Evolutionary conservation across 2,329 filamentous ascomycete genomes (phyloP).

Genomic region (Ophidiomyces ophidiicola): DNA sequence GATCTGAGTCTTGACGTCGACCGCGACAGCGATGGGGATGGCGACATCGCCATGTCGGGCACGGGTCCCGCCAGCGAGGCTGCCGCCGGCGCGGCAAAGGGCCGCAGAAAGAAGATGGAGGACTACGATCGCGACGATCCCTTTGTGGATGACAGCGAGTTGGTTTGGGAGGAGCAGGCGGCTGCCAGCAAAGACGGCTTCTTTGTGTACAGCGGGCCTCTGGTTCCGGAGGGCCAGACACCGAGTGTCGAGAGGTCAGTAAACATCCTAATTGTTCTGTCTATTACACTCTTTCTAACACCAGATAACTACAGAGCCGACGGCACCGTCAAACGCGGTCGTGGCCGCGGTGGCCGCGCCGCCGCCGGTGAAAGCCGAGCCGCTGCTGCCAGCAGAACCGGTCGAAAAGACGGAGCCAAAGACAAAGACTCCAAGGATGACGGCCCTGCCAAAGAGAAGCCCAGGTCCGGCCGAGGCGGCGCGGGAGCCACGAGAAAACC

Average conservation of each 20-base stretch:
- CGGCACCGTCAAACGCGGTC: constrained; percentile 54
- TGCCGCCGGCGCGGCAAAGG: constrained; percentile 54
- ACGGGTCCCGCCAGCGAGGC: constrained; percentile 43
- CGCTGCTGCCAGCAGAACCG: constrained; percentile 3
- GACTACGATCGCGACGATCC: constrained; percentile 57
- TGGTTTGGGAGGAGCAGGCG: constrained; percentile 90
- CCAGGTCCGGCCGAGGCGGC: neutral
- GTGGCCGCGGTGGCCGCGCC: constrained; percentile 41
- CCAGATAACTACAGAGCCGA: constrained; percentile 46
- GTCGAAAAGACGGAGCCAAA: neutral
- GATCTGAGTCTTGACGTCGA: constrained; percentile 86
- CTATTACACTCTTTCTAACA: constrained; percentile 25
- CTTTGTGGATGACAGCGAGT: constrained; percentile 78
- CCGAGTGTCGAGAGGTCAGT: constrained; percentile 50
- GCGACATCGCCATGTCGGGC: constrained; percentile 32
- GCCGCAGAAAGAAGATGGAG: constrained; percentile 56
- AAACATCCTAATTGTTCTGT: constrained; percentile 2
- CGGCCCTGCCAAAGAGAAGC: neutral
- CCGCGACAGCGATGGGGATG: constrained; percentile 47
- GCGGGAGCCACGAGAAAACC: constrained; percentile 12
- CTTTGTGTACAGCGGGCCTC: constrained; percentile 90
- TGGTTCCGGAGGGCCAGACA: constrained; percentile 79
- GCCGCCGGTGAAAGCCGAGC: constrained; percentile 15
- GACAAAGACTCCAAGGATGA: constrained; percentile 4
- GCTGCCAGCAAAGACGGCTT: constrained; percentile 92